phyloP scores from a whole-genome alignment of 78 protist species.

The Blattamonas nauphoetae region DNA sequence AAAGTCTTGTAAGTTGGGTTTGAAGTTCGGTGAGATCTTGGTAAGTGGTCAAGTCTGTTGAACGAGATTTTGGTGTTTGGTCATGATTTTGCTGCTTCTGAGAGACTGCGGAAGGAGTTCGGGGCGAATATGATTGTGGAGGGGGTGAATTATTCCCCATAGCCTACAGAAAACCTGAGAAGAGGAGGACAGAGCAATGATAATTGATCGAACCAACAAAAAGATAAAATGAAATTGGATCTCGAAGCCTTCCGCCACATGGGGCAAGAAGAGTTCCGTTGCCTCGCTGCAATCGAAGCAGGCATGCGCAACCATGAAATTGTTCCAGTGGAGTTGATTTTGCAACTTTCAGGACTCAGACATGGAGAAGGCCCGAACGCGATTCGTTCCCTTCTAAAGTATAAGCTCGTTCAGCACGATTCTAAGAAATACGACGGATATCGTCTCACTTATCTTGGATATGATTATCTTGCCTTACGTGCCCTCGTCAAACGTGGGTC shows the following conservation, averaged over 20 bases:
- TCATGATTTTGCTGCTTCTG: no score
- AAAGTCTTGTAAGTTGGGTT: no score
- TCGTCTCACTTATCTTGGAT: slow-evolving; percentile 79
- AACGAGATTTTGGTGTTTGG: no score
- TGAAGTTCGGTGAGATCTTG: no score
- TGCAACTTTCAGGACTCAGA: slow-evolving; percentile 59
- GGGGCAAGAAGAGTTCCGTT: slow-evolving; percentile 69
- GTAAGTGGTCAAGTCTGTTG: no score
- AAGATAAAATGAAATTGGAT: slow-evolving; percentile 45
- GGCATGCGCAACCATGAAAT: slow-evolving; percentile 55
- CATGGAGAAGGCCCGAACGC: slow-evolving; percentile 53
- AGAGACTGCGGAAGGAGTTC: no score
- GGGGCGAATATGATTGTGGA: no score
- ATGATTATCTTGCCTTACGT: slow-evolving; percentile 83
- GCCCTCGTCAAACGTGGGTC: slow-evolving; percentile 62
- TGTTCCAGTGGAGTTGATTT: slow-evolving; percentile 71
- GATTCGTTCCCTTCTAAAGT: slow-evolving; percentile 40
- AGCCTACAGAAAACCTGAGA: no score
- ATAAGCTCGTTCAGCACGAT: slow-evolving; percentile 72
- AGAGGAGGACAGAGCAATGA: neutral
- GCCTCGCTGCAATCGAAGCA: slow-evolving; percentile 70
- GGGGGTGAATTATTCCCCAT: no score
- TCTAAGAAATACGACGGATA: slow-evolving; percentile 73
- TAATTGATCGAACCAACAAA: neutral
- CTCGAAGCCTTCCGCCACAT: slow-evolving; percentile 59